phyloP scores from a whole-genome alignment of 148 eudicot genomes.

The Heliamphora exappendiculata region DNA sequence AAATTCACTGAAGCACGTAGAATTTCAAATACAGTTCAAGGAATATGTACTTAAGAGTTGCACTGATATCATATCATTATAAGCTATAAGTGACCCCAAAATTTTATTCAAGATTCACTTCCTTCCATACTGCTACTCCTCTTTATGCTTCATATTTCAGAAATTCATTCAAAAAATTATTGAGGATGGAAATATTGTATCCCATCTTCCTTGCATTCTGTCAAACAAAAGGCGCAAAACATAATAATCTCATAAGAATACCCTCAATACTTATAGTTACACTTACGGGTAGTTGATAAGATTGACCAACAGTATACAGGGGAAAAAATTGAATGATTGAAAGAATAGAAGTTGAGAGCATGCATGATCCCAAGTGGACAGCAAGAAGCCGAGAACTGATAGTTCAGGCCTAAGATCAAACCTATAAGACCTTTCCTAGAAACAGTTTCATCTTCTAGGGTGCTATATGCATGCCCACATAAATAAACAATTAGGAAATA shows the following conservation, averaged over 20 bases:
- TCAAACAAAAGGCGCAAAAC: not conserved
- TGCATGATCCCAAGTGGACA: too few species aligned
- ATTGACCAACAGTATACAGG: not conserved
- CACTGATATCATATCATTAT: not conserved
- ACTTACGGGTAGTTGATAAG: not conserved
- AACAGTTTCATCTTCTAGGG: not conserved
- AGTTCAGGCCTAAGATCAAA: not conserved
- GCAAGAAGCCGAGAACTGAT: too few species aligned
- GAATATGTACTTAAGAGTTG: not conserved
- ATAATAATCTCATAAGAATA: not conserved
- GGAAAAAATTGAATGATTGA: too few species aligned
- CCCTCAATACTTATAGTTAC: not conserved
- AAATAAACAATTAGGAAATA: not conserved
- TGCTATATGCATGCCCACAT: not conserved
- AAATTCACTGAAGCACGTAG: not conserved
- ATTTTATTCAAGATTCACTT: not conserved
- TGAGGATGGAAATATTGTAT: not conserved
- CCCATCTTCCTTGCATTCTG: not conserved
- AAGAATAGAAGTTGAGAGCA: too few species aligned
- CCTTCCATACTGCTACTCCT: not conserved
- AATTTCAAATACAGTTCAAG: not conserved
- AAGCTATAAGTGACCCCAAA: not conserved
- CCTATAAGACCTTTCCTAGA: not conserved
- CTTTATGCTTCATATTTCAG: not conserved
- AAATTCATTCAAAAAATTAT: not conserved